Evolutionary conservation across 2,329 filamentous ascomycete species (phyloP), one percentile per base, ranked within the genome.

Genomic region (Chrysoporthe puriensis): DNA sequence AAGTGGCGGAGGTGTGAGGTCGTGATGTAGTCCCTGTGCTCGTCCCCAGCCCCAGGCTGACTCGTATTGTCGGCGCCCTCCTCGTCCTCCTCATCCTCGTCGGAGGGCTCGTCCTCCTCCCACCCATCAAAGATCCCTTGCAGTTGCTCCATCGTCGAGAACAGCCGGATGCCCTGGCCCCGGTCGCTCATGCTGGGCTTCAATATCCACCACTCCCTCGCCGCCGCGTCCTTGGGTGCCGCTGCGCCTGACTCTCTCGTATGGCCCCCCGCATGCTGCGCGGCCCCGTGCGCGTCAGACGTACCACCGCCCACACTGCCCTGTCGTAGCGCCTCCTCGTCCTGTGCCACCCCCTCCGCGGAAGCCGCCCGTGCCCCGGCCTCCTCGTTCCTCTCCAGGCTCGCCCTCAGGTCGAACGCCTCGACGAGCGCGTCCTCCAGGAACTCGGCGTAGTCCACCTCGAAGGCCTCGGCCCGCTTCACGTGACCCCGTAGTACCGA

Each of bases 141-240:
- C n/a, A 99, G 81, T 75, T 97, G 90, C 66, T 90, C 89, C 82
- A 96, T 92, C 2, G 89, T 93, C 73, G 88, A 92, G 78, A 99
- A 99, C 0, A 99, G 82, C 50, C 93, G 83, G 67, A 99, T 97
- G 0, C 96, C 96, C 77, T 97, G 94, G 0, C 95, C 96, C 34
- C 95, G 87, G 76, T 99, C 96, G 77, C 93, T 97, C 96, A 99
- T 98, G 9, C 95, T 91, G 0, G 96, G 95, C 80, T 99, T 99
- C 69, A 99, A 79, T 72, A 99, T 98, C 96, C 96, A 99, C 95
- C 95, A 99, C 76, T 96, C 89, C 68, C 86, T 85, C 54, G 85
- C 43, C 36, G 16, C n/a, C 57, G 16, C 9, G 57, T 13, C 50
- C 42, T 32, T n/a, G 58, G 21, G 18, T 32, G 18, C n/a, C 14